Conservation (phyloP, 208 protist genomes). For the Naegleria fowleri region DNA sequence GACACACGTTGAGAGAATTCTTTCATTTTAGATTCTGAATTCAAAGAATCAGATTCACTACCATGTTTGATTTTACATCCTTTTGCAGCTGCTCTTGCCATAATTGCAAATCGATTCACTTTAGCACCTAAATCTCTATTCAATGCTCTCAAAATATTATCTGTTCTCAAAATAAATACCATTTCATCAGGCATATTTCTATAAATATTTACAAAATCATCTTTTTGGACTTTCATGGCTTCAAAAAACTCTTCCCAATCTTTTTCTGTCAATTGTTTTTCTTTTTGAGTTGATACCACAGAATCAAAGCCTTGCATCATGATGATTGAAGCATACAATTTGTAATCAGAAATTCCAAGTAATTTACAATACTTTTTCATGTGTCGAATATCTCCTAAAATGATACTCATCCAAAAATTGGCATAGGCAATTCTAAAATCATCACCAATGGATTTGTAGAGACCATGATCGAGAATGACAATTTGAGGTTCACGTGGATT, state of each 20-base stretch:
- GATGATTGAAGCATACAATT: neutral
- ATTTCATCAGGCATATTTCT: neutral
- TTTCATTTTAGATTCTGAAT: neutral
- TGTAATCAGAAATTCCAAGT: slow-evolving; percentile 20
- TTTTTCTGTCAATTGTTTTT: neutral
- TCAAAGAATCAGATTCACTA: neutral
- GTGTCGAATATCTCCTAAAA: neutral
- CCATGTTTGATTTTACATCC: neutral
- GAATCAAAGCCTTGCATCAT: neutral
- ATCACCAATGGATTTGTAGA: neutral
- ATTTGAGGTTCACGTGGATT: neutral
- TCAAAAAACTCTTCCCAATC: neutral
- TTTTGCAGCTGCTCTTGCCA: neutral
- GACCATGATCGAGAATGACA: slow-evolving; percentile 21
- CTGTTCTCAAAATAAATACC: neutral
- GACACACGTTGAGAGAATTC: neutral
- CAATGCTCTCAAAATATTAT: neutral
- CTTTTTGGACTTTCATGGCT: neutral
- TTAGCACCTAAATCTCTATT: neutral
- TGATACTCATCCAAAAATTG: neutral
- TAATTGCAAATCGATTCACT: slow-evolving; percentile 28
- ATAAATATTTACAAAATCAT: neutral
- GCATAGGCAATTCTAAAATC: neutral
- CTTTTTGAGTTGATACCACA: neutral
- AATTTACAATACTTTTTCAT: neutral